Conservation (phyloP, 768 basidiomycete genomes). For the Nidula microcarpa region DNA sequence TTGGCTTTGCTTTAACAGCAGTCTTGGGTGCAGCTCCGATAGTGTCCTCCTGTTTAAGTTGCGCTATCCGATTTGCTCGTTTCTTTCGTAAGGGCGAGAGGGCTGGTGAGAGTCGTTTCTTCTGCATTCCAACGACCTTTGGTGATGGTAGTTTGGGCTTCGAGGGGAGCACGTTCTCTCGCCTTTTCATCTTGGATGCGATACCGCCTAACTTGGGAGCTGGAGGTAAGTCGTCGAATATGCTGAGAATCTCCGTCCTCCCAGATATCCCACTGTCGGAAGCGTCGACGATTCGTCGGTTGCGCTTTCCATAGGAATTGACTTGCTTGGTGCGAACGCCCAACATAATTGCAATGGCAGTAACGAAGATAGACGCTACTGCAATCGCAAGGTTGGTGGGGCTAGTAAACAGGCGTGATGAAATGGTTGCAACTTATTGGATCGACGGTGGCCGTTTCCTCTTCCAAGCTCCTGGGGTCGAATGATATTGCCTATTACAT, state of each 20-base stretch:
- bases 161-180: conserved; percentile 31
- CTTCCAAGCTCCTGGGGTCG: too few species aligned
- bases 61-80: conserved; percentile 22
- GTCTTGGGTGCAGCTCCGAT: conserved; percentile 3
- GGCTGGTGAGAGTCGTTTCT: conserved; percentile 31
- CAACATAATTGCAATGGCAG: conserved; percentile 39
- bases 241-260: conserved; percentile 25
- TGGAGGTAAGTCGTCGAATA: conserved; percentile 44
- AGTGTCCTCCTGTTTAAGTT: conserved; percentile 19
- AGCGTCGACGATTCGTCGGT: conserved; percentile 54
- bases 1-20: neutral
- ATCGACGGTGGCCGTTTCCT: neutral
- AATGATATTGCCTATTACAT: too few species aligned
- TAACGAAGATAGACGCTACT: conserved; percentile 9
- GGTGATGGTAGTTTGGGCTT: conserved; percentile 29
- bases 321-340: conserved; percentile 63
- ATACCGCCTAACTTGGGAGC: conserved; percentile 30
- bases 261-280: conserved; percentile 25
- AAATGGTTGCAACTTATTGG: conserved; percentile 2
- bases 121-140: conserved; percentile 34
- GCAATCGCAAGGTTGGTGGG: conserved; percentile 2
- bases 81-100: conserved; percentile 30
- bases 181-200: conserved; percentile 44
- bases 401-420: neutral
- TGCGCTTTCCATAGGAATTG: conserved; percentile 61